Evolutionary conservation across 2,329 filamentous ascomycete genomes (phyloP), one percentile per base, ranked within the genome.

Genomic region (Trichoderma oligosporum): DNA sequence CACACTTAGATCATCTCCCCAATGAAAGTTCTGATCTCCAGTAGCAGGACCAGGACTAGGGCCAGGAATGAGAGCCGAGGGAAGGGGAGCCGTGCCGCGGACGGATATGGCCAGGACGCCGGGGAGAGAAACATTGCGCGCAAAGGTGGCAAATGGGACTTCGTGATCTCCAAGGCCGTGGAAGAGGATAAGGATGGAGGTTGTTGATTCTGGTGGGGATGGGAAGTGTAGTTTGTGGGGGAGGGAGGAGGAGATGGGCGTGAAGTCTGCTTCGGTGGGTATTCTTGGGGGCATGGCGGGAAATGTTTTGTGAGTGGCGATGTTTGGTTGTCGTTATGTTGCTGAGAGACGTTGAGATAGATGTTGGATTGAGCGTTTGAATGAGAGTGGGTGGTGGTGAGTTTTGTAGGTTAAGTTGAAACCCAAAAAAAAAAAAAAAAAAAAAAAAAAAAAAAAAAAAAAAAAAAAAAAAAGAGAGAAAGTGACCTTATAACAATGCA

Each of bases 161-260:
- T 89, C 82, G 31, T 81, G 84, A 73, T 96, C 91, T 61, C 91
- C 91, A 11, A 96, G 82, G 62, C 91, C 91, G 71, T 96, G 91
- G 58, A 96, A 83, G 51, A 96, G 82, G 67, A 96, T 74, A 61
- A 96, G 83, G 63, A 95, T 79, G 64, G 92, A 87, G 41, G 85
- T 88, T 8, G 87, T 83, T 11, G 81, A 81, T 60, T 87, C 82
- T 35, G 81, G 74, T 20, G 81, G 78, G 25, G 75, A 70, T 39
- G 80, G 79, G 67, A 76, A 79, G 63, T 79, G 74, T 44, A 81
- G 68, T 49, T 76, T 72, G 58, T 78, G 66, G 11, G 73, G 73
- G 52, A 82, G 71, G 42, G 67, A 67, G 36, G 74, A 66, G 20
- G 70, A 62, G 36, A 81, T 72, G 27, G 74, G 64, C 35, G 71